Evolutionary conservation across 2,329 filamentous ascomycete species (phyloP).

Genomic region (Graphilbum ipis-grandicollis): DNA sequence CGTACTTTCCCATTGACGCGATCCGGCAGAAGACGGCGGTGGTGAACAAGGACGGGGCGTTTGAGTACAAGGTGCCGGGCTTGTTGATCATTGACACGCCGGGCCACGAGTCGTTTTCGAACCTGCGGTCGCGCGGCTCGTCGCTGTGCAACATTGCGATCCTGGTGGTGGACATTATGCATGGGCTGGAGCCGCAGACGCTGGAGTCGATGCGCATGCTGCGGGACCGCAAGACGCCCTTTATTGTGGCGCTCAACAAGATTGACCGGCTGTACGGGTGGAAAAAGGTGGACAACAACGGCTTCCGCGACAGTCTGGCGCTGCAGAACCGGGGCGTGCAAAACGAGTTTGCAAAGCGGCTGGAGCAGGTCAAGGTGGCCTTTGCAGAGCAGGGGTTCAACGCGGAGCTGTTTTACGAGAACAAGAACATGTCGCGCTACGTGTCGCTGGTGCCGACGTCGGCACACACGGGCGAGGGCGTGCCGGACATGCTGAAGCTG

Average conservation of each 20-base stretch:
- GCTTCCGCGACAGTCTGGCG: constrained; percentile 80
- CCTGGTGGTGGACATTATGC: constrained; percentile 98
- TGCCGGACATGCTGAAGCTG: constrained; percentile 96
- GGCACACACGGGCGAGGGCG: constrained; percentile 96
- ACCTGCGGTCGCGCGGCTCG: constrained; percentile 87
- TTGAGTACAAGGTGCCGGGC: constrained; percentile 96
- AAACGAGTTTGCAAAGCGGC: constrained; percentile 81
- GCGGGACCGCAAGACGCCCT: constrained; percentile 85
- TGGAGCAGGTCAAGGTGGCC: constrained; percentile 80
- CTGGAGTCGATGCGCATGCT: constrained; percentile 93
- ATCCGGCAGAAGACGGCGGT: constrained; percentile 84
- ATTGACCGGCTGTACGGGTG: constrained; percentile 98
- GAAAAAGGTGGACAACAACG: constrained; percentile 98
- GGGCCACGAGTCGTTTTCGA: constrained; percentile 99
- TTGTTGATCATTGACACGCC: constrained; percentile 94
- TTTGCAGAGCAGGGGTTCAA: constrained; percentile 98
- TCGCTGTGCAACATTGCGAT: constrained; percentile 99
- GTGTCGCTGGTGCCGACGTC: constrained; percentile 97
- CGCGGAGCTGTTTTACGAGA: constrained; percentile 89
- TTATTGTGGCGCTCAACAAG: constrained; percentile 98
- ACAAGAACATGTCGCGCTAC: constrained; percentile 87
- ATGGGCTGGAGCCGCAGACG: constrained; percentile 93
- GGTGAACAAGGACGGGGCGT: constrained; percentile 75
- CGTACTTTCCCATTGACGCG: constrained; percentile 93
- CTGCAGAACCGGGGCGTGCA: constrained; percentile 87